A percentile compares a stretch with the other conserved stretches of the same genome.
Conservation (phyloP, 306 rosid species). For the Cicer pinnatifidum region DNA sequence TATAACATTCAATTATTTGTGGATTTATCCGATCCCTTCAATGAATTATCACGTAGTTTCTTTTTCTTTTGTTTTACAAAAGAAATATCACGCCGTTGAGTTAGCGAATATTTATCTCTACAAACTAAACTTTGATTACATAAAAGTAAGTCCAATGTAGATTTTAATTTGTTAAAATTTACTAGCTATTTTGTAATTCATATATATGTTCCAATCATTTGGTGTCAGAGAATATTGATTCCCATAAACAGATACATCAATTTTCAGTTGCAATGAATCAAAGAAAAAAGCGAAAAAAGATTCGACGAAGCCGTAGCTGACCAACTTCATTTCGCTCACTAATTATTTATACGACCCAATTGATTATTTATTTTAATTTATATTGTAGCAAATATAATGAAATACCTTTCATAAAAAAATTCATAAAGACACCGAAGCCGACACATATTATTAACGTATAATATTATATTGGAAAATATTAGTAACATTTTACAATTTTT, state of each 20-base stretch:
- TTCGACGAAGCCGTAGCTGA: constrained; percentile 32
- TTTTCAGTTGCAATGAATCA: constrained; percentile 36
- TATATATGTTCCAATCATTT: constrained; percentile 56
- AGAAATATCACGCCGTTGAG: not conserved
- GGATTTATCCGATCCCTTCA: too few relatives aligned
- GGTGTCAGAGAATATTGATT: constrained; percentile 53
- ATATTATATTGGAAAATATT: constrained; percentile 2
- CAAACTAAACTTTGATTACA: not conserved
- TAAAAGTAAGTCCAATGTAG: not conserved
- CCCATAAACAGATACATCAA: constrained; percentile 45
- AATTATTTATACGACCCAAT: constrained; percentile 31
- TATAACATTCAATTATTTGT: too few relatives aligned
- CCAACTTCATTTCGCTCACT: constrained; percentile 36
- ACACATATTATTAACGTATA: constrained; percentile 52
- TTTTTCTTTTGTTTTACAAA: too few relatives aligned
- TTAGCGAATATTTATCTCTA: not conserved
- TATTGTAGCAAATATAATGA: not conserved
- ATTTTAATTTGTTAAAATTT: constrained; percentile 36
- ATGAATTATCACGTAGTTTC: too few relatives aligned
- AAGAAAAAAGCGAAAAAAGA: constrained; percentile 28
- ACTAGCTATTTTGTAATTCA: constrained; percentile 22
- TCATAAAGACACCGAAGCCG: constrained; percentile 55
- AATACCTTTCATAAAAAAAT: too few relatives aligned
- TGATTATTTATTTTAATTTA: not conserved
- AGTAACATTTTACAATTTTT: constrained; percentile 40